These are phyloP conservation scores for Nakazawaea laoshanensis DNA, from an alignment of 805 yeast genomes.

Conservation along the genomic window DNA sequence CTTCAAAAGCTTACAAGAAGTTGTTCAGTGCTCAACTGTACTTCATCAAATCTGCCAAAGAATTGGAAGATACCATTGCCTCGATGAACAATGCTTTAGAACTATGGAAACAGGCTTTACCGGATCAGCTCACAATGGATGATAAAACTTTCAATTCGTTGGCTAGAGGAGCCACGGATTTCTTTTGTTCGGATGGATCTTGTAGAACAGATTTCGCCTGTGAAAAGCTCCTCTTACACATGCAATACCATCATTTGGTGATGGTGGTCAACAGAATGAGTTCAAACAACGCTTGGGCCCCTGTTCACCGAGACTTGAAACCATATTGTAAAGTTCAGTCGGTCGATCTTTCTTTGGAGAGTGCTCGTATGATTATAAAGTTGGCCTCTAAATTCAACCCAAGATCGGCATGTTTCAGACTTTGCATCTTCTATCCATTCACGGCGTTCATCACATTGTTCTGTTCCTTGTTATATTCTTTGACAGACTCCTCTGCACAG, in stretches of 20 bases:
- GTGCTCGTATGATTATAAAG: conserved; percentile 19
- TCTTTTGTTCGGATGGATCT: no score
- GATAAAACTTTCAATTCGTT: neutral
- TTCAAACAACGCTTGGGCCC: conserved; percentile 9
- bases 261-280: conserved; percentile 19
- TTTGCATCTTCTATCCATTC: conserved; percentile 21
- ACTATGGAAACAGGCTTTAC: conserved; percentile 19
- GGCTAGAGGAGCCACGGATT: neutral
- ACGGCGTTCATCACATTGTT: conserved; percentile 21
- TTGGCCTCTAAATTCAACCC: conserved; percentile 12
- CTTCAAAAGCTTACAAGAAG: conserved; percentile 17
- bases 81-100: conserved; percentile 17
- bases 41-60: conserved; percentile 12
- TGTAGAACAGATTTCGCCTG: neutral
- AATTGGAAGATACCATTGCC: conserved; percentile 12
- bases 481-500: conserved; percentile 10
- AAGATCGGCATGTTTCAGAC: conserved; percentile 13
- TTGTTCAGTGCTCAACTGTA: conserved; percentile 22
- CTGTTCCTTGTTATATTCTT: conserved; percentile 18
- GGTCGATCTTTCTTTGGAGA: conserved; percentile 14
- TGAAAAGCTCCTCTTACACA: conserved; percentile 11
- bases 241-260: conserved; percentile 19
- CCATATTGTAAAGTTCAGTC: conserved; percentile 2
- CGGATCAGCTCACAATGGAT: conserved; percentile 17
- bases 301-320: neutral